Conservation (phyloP, 495 filamentous ascomycete genomes). For the Glarea lozoyensis region DNA sequence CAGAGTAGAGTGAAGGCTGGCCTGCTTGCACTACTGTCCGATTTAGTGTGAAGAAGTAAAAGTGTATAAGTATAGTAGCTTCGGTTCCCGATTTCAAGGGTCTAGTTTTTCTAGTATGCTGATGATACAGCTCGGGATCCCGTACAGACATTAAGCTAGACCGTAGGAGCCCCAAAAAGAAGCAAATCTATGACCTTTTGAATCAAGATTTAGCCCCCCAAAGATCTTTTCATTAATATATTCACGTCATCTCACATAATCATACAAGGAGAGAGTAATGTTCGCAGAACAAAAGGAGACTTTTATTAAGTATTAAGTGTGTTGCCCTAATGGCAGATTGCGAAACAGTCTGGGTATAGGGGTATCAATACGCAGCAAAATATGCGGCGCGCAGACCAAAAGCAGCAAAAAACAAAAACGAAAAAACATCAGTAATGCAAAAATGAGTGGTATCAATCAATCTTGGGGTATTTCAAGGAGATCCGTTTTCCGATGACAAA, state of each 20-base stretch:
- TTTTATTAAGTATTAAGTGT: constrained; percentile 26
- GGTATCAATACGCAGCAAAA: constrained; percentile 23
- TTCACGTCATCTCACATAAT: neutral
- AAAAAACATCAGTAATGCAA: constrained; percentile 16
- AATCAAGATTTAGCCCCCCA: too few species aligned
- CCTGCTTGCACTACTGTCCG: too few species aligned
- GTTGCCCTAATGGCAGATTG: constrained; percentile 27
- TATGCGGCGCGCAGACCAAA: constrained; percentile 10
- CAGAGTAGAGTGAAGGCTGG: too few species aligned
- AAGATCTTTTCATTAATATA: too few species aligned
- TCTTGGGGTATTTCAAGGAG: constrained; percentile 26
- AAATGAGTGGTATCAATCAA: constrained; percentile 27
- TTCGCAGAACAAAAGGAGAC: constrained; percentile 15
- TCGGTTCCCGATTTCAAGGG: too few species aligned
- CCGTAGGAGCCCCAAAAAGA: too few species aligned
- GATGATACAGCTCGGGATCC: too few species aligned
- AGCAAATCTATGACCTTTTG: too few species aligned
- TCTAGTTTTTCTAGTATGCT: too few species aligned
- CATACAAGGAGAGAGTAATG: neutral
- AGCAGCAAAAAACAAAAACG: constrained; percentile 12
- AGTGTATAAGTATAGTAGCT: too few species aligned
- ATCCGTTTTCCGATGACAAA: constrained; percentile 22
- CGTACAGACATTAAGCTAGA: too few species aligned
- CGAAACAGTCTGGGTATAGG: constrained; percentile 26
- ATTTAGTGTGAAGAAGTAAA: too few species aligned